A percentile compares a stretch with the other conserved stretches of the same genome.
Conservation (phyloP, 768 basidiomycete species). For the Tephrocybe rancida region DNA sequence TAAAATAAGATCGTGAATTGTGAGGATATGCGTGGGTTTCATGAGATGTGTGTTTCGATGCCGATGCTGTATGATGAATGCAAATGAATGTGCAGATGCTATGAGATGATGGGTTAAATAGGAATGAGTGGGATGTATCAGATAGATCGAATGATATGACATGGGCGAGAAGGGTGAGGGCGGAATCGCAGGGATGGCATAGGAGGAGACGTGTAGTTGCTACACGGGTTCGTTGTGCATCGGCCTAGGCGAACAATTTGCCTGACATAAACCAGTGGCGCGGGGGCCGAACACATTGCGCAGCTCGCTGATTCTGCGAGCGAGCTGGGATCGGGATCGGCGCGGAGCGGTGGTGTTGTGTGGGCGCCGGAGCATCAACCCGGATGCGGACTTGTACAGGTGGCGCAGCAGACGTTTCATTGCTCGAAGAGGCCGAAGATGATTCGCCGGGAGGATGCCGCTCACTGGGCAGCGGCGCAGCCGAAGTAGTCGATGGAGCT, state of each 20-base stretch:
- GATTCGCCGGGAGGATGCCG: conserved; percentile 30
- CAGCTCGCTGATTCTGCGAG: conserved; percentile 26
- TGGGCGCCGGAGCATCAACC: conserved; percentile 25
- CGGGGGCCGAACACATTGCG: conserved; percentile 34
- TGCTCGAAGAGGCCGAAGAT: conserved; percentile 35
- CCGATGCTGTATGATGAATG: conserved; percentile 11
- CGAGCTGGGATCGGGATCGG: conserved; percentile 26
- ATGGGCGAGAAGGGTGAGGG: no score
- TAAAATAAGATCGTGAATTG: conserved; percentile 6
- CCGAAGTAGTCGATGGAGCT: conserved; percentile 33
- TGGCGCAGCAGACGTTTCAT: conserved; percentile 39
- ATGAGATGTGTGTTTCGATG: background rate
- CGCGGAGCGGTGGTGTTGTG: conserved; percentile 13
- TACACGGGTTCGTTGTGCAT: conserved; percentile 26
- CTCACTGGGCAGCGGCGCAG: conserved; percentile 29
- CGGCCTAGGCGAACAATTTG: conserved; percentile 48
- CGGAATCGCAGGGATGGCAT: no score
- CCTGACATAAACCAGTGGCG: conserved; percentile 59
- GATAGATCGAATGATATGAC: background rate
- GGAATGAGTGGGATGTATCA: background rate
- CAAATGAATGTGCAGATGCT: conserved; percentile 16
- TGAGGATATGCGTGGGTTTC: background rate
- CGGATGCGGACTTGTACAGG: conserved; percentile 37
- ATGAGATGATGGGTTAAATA: conserved; percentile 12
- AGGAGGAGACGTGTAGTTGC: no score